Evolutionary conservation across 768 basidiomycete genomes (phyloP), one percentile per base, ranked within the genome.

Genomic region (Lactarius hatsudake): DNA sequence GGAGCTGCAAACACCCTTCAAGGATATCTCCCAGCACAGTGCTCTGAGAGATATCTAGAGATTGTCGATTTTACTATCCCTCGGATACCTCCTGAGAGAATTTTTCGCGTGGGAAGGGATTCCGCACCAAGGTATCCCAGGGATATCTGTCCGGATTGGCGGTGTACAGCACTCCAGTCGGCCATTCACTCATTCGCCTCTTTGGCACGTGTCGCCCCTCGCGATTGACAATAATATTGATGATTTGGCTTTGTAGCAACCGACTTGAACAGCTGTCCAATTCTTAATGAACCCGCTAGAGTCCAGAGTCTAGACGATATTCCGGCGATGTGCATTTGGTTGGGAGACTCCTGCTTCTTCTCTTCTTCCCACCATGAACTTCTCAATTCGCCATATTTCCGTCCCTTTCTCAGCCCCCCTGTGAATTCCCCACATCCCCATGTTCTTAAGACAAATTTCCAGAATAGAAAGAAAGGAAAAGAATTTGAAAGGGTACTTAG

Each of bases 401-500:
- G 17, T 48, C 10, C 23, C 43, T 60, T 51, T 32, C 45, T 42
- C 34, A n/a, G n/a, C 10, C 0, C 23, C 23, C 56, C 23, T 51
- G 42, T 45, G 36, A 63, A 17, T 63, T 57, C 30, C 56, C 63
- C 55, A 43, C 32, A 42, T 13, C 12, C 56, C 36, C 34, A 48
- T 36, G 26, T 30, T 57, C n/a, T 38, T 23, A 15, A 36, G 43
- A 38, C 34, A 6, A 28, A 38, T 36, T 53, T 38, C 43, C 38
- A 28, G 30, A 59, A 55, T 4, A 61, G 53, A 66, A 36, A 26
- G 53, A 55, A 55, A 36, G 61, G 40, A 38, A 55, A n/a, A 28
- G 61, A 51, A 20, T 62, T 40, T 63, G 48, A 51, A 63, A 34
- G 43, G 43, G 45, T 58, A 26, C 66, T 40, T 43, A 23, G 57